Percentiles rank a stretch among this genome's conserved stretches.
phyloP scores from a whole-genome alignment of 495 filamentous ascomycete genomes.

The Elasticomyces elasticus region DNA sequence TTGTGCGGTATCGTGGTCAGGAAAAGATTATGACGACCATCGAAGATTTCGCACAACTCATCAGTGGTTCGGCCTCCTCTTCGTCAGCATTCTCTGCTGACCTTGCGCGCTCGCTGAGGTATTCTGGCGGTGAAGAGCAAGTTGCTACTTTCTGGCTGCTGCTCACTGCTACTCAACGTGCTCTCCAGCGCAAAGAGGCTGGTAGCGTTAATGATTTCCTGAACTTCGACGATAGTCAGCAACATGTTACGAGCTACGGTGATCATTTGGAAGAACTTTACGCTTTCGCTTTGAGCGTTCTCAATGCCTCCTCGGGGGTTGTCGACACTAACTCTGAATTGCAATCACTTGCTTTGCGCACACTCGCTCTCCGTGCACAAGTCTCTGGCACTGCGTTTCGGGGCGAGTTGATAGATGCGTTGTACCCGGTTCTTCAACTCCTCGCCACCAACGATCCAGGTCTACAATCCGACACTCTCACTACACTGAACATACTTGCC shows the following conservation, averaged over 20 bases:
- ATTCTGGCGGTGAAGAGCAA: slow-evolving; percentile 19
- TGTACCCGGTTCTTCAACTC: slow-evolving; percentile 80
- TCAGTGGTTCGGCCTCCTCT: slow-evolving; percentile 15
- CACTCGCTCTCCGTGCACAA: slow-evolving; percentile 33
- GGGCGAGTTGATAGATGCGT: slow-evolving; percentile 75
- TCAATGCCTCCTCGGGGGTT: slow-evolving; percentile 44
- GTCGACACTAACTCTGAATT: slow-evolving; percentile 26
- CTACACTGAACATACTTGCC: slow-evolving; percentile 70
- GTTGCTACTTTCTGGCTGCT: slow-evolving; percentile 71
- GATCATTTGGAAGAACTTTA: slow-evolving; percentile 70
- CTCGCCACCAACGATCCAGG: slow-evolving; percentile 61
- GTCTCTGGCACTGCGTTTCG: slow-evolving; percentile 51
- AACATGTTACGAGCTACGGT: slow-evolving; percentile 35
- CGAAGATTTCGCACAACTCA: slow-evolving; percentile 17
- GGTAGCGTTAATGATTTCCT: slow-evolving; percentile 8
- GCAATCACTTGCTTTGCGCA: slow-evolving; percentile 33
- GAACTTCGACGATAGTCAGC: not conserved
- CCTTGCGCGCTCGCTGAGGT: slow-evolving; percentile 15
- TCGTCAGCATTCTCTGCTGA: slow-evolving; percentile 23
- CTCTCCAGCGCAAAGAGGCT: not conserved
- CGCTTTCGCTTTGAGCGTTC: slow-evolving; percentile 55
- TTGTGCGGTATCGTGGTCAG: slow-evolving; percentile 24
- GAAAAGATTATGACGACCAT: slow-evolving; percentile 25
- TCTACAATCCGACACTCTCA: slow-evolving; percentile 73
- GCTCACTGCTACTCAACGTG: not conserved